These are phyloP conservation scores for Halocafeteria seosinensis DNA, from an alignment of 108 stramenopile genomes.

Conservation along the genomic window DNA sequence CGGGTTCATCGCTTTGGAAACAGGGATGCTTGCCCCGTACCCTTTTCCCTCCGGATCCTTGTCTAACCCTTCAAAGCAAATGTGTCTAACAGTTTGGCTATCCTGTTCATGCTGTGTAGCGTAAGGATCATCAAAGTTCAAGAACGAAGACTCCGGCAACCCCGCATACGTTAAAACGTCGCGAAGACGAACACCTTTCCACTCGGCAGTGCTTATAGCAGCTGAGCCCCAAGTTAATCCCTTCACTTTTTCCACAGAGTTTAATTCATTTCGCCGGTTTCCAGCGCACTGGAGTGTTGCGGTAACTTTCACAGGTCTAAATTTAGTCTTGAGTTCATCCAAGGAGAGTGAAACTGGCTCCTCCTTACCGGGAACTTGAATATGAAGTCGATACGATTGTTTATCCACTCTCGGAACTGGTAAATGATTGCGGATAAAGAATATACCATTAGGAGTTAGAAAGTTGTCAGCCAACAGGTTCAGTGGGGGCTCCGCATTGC, in stretches of 20 bases:
- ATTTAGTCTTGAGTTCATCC: slow-evolving; percentile 44
- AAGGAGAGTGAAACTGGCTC: slow-evolving; percentile 38
- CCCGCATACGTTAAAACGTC: slow-evolving; percentile 53
- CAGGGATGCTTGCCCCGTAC: slow-evolving; percentile 50
- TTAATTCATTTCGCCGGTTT: slow-evolving; percentile 72
- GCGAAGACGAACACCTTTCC: slow-evolving; percentile 66
- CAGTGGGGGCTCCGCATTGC: slow-evolving; percentile 47
- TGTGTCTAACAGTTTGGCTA: slow-evolving; percentile 21
- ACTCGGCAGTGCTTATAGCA: slow-evolving; percentile 74
- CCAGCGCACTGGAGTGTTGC: slow-evolving; percentile 89
- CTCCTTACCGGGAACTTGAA: slow-evolving; percentile 10
- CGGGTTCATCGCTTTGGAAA: slow-evolving; percentile 58
- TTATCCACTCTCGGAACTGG: slow-evolving; percentile 49
- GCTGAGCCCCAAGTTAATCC: slow-evolving; percentile 74
- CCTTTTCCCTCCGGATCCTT: slow-evolving; percentile 31
- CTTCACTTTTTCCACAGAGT: slow-evolving; percentile 51
- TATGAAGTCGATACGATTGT: slow-evolving; percentile 33
- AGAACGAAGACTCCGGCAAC: too few relatives aligned
- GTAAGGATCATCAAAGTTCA: too few relatives aligned
- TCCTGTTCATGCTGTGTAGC: not conserved
- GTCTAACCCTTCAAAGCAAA: slow-evolving; percentile 62
- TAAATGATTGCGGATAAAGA: slow-evolving; percentile 57
- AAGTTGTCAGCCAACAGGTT: slow-evolving; percentile 43
- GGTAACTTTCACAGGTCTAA: slow-evolving; percentile 44
- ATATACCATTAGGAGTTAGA: slow-evolving; percentile 52